Base-by-base conservation (phyloP, 2,329 filamentous ascomycete genomes). In the Pestalotiopsis sp. region DNA sequence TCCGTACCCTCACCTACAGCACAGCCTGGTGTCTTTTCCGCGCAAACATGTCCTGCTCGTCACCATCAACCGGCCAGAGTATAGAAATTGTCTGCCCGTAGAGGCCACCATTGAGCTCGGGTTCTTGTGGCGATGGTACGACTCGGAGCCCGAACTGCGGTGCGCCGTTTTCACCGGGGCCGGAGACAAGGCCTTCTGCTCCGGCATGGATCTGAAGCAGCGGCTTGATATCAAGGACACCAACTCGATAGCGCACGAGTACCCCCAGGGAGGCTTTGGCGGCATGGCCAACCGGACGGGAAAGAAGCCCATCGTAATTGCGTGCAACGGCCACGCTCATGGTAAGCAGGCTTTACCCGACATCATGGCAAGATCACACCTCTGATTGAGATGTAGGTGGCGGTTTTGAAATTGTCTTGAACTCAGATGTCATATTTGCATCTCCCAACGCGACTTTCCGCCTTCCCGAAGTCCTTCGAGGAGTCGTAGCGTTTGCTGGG, bases 401-500 rank as follows among this genome's bases (percentile, higher is more conserved):
- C 36, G 77, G 77, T 0, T 76, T 78, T 69, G 77, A 79, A 65
- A 76, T 79, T 6, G 71, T 77, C 2, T 70, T 80, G 20, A 80
- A 89, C 74, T 83, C 82, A 71, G 89, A 91, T 76, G 81, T 91
- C 58, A 84, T 89, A n/a, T 79, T 90, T 38, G 86, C 87, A 3
- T 82, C 85, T 0, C 77, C 81, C 0, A 81, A 79, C 36, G 87
- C 87, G 0, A 82, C 80, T 3, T 89, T 91, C 70, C 81, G 84
- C 3, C 79, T 90, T 0, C 88, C 88, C 0, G 88, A 90, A 75
- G 86, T 87, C 7, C 83, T 86, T 41, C 82, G 87, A 31, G 88
- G 88, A 2, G 86, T 90, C 2, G 85, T 85, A 1, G 86, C 88
- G 5, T 80, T 88, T 0, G 87, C 87, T 0, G 88, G 88, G 38